Percentiles rank a stretch among this genome's conserved stretches.
Conservation (phyloP, 2,329 filamentous ascomycete genomes). For the Epichloe sibirici region DNA sequence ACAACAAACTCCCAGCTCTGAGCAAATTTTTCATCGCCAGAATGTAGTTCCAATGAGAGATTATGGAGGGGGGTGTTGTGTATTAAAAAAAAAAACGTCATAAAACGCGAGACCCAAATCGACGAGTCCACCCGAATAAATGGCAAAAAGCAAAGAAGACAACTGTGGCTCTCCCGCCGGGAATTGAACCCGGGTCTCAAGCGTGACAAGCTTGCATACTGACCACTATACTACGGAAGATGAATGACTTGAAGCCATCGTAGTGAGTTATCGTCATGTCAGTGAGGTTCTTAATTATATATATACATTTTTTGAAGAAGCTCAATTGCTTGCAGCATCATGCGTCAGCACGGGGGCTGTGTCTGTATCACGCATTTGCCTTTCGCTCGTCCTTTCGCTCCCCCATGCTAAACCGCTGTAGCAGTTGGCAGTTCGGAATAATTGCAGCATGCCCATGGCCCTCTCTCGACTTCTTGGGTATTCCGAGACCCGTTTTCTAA, state of each 20-base stretch:
- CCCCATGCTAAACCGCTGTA: too few relatives aligned
- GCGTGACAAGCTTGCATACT: conserved; percentile 5
- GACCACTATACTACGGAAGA: conserved; percentile 6
- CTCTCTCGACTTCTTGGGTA: too few relatives aligned
- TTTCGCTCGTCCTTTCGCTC: too few relatives aligned
- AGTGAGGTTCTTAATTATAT: fast-evolving
- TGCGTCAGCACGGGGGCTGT: neutral
- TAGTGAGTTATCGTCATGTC: neutral
- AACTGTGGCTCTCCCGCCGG: conserved; percentile 1
- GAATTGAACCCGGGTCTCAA: conserved; percentile 6
- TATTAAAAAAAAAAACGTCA: neutral
- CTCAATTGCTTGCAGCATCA: neutral
- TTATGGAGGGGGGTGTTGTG: too few relatives aligned
- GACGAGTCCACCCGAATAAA: neutral
- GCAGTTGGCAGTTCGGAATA: too few relatives aligned
- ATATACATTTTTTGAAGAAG: neutral
- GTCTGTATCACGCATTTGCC: too few relatives aligned
- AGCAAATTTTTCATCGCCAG: too few relatives aligned
- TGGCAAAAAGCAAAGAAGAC: neutral
- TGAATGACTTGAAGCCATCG: neutral
- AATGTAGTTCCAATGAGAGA: too few relatives aligned
- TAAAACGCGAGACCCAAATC: neutral
- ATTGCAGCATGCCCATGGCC: too few relatives aligned
- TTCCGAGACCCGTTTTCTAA: too few relatives aligned
- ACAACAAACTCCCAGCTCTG: too few relatives aligned